phyloP scores from a whole-genome alignment of 768 basidiomycete genomes.

The Xerocomus brunneocitrinus region DNA sequence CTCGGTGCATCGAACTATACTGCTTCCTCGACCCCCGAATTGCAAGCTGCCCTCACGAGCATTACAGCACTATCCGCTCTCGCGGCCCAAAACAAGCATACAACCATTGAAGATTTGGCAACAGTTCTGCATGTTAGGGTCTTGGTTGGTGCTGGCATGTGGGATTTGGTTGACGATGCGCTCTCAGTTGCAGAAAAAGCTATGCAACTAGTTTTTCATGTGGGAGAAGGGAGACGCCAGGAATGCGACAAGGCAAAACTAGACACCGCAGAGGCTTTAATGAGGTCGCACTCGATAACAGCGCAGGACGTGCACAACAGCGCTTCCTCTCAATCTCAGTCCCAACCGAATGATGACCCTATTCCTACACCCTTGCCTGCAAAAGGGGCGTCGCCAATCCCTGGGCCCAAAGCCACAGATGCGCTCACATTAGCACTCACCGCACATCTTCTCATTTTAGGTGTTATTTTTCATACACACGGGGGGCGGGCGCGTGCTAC shows the following conservation, averaged over 20 bases:
- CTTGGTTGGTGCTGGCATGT: slow-evolving; percentile 50
- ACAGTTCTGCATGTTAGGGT: slow-evolving; percentile 55
- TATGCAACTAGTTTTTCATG: slow-evolving; percentile 38
- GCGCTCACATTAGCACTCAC: slow-evolving; percentile 38
- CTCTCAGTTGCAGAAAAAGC: slow-evolving; percentile 46
- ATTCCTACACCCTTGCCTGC: neutral
- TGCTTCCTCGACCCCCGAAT: slow-evolving; percentile 11
- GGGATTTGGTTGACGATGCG: slow-evolving; percentile 47
- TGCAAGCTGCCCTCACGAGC: slow-evolving; percentile 30
- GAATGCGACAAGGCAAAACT: slow-evolving; percentile 10
- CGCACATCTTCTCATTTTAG: slow-evolving; percentile 59
- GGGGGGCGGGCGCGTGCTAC: slow-evolving; percentile 45
- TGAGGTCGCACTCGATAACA: slow-evolving; percentile 30
- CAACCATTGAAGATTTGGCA: slow-evolving; percentile 44
- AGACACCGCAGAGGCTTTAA: slow-evolving; percentile 10
- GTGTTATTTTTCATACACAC: slow-evolving; percentile 60
- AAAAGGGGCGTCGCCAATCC: neutral
- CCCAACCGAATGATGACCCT: slow-evolving; percentile 9
- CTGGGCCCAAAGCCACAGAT: slow-evolving; percentile 24
- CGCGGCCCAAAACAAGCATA: slow-evolving; percentile 34
- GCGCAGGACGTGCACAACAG: slow-evolving; percentile 24
- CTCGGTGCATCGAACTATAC: slow-evolving; percentile 1
- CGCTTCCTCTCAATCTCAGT: slow-evolving; percentile 20
- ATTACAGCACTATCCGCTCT: slow-evolving; percentile 33
- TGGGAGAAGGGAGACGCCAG: slow-evolving; percentile 6